Evolutionary conservation across 768 basidiomycete species (phyloP).

Genomic region (Mycena vitilis): DNA sequence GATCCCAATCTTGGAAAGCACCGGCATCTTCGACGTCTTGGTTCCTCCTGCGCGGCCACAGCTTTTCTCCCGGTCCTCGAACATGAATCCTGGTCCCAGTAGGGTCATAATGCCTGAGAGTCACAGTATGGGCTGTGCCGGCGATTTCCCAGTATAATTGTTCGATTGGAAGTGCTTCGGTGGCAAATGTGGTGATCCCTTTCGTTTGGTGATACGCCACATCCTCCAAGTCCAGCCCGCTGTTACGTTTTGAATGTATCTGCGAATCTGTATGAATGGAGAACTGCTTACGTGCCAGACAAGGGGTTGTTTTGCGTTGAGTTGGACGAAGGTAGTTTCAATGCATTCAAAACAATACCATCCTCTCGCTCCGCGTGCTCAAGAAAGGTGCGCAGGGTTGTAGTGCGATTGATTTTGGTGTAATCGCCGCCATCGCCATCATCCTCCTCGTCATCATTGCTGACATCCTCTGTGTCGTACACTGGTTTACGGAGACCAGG

Average conservation of each 20-base stretch:
- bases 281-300: neutral
- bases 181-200: too few species aligned
- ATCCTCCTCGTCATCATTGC: too few species aligned
- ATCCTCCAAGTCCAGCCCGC: too few species aligned
- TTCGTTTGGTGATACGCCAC: too few species aligned
- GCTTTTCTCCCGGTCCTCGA: neutral
- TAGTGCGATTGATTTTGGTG: neutral
- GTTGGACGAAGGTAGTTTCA: neutral
- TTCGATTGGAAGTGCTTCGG: neutral
- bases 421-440: neutral
- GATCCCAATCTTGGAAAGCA: neutral
- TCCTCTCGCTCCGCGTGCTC: neutral
- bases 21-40: neutral
- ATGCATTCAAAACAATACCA: slow-evolving; percentile 4
- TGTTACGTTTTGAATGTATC: too few species aligned
- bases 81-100: neutral
- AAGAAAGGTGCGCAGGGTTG: neutral
- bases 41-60: neutral
- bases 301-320: neutral
- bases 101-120: neutral
- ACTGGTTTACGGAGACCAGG: neutral
- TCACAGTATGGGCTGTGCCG: neutral
- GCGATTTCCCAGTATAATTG: neutral
- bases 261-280: neutral
- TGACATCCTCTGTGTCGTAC: neutral